Evolutionary conservation across 169 alveolate species (phyloP).

Genomic region (Cryptosporidium andersoni): DNA sequence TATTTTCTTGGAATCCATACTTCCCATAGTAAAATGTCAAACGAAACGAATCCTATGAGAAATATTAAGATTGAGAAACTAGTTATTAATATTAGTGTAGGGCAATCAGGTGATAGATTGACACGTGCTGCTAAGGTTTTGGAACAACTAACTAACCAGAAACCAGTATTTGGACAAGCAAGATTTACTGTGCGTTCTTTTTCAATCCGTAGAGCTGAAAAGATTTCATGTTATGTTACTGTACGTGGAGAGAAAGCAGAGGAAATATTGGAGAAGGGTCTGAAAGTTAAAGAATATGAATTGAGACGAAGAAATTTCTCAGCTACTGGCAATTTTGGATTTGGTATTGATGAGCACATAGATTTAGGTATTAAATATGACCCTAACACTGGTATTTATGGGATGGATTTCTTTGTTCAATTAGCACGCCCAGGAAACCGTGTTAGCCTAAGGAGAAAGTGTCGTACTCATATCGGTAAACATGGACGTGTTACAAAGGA

Average conservation of each 20-base stretch:
- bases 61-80: constrained; percentile 97
- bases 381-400: constrained; percentile 96
- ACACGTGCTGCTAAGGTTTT: constrained; percentile 99
- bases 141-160: constrained; percentile 98
- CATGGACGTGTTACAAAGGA: constrained; percentile 95
- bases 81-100: constrained; percentile 97
- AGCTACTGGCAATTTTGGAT: constrained; percentile 98
- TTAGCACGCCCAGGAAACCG: constrained; percentile 98
- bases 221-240: constrained; percentile 97
- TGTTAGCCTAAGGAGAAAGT: constrained; percentile 93
- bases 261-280: constrained; percentile 97
- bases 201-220: constrained; percentile 98
- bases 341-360: constrained; percentile 99
- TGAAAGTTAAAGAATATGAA: constrained; percentile 99
- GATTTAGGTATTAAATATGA: constrained; percentile 99
- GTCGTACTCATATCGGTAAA: constrained; percentile 91
- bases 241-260: constrained; percentile 99
- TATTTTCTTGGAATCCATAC: constrained; percentile 2
- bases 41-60: constrained; percentile 95
- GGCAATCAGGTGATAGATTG: constrained; percentile 98
- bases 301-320: constrained; percentile 95
- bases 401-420: constrained; percentile 99
- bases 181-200: constrained; percentile 94
- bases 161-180: constrained; percentile 97
- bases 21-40: constrained; percentile 30